A percentile compares a stretch with the other conserved stretches of the same genome.
These are phyloP conservation scores for Plicaturopsis crispa DNA, from an alignment of 768 basidiomycete genomes.

Conservation along the genomic window DNA sequence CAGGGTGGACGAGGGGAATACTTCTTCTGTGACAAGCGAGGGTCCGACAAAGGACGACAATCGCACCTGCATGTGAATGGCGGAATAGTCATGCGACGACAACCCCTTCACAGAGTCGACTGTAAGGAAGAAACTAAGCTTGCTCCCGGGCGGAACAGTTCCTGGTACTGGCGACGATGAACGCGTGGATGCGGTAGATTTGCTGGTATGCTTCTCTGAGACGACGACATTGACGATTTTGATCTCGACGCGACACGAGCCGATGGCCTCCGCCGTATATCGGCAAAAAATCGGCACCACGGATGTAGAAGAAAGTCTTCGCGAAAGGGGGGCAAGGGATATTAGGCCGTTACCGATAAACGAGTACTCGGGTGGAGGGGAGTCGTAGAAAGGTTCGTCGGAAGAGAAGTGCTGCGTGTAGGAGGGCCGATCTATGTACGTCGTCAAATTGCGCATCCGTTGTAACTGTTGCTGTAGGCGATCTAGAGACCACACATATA, in stretches of 20 bases:
- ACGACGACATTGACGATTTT: slow-evolving; percentile 68
- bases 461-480: slow-evolving; percentile 83
- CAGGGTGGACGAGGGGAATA: slow-evolving; percentile 67
- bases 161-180: slow-evolving; percentile 69
- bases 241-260: slow-evolving; percentile 84
- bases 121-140: slow-evolving; percentile 77
- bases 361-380: slow-evolving; percentile 81
- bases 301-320: slow-evolving; percentile 66
- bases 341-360: slow-evolving; percentile 87
- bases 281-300: slow-evolving; percentile 87
- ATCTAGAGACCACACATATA: slow-evolving; percentile 89
- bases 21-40: slow-evolving; percentile 64
- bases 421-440: slow-evolving; percentile 85
- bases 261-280: slow-evolving; percentile 93
- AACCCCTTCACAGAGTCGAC: slow-evolving; percentile 87
- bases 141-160: slow-evolving; percentile 64
- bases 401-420: slow-evolving; percentile 93
- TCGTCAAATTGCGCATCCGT: slow-evolving; percentile 89
- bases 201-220: slow-evolving; percentile 49
- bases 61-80: slow-evolving; percentile 81
- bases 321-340: slow-evolving; percentile 74
- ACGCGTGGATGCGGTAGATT: slow-evolving; percentile 62
- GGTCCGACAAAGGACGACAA: slow-evolving; percentile 82
- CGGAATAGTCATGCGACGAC: slow-evolving; percentile 82
- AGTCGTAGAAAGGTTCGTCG: slow-evolving; percentile 89